Percentiles rank a stretch among this genome's conserved stretches.
Evolutionary conservation across 441 rosid genomes (phyloP).

Genomic region (Brassica hybrid): DNA sequence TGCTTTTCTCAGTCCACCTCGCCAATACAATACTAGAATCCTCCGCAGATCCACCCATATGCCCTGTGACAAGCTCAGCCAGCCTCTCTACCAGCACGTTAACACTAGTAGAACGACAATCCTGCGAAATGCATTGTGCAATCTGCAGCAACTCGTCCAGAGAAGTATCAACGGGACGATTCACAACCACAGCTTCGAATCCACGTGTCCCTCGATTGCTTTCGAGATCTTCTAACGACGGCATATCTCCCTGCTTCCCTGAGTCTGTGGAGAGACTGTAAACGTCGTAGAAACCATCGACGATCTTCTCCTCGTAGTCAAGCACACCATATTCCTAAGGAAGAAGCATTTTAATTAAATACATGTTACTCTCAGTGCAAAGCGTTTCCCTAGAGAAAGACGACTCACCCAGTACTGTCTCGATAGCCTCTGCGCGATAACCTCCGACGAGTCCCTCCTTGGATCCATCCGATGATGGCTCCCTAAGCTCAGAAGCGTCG

Average conservation of each 20-base stretch:
- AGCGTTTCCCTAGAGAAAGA: background rate
- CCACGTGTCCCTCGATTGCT: slow-evolving; percentile 5
- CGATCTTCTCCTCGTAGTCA: slow-evolving; percentile 4
- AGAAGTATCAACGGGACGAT: background rate
- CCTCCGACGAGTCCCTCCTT: slow-evolving; percentile 1
- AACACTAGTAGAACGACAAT: background rate
- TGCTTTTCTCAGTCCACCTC: slow-evolving; percentile 88
- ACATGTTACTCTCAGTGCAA: background rate
- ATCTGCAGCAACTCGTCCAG: background rate
- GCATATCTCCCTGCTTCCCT: background rate
- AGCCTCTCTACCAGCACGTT: background rate
- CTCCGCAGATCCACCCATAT: slow-evolving; percentile 96
- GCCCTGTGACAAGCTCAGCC: slow-evolving; percentile 86
- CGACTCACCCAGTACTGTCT: slow-evolving; percentile 1
- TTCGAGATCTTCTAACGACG: background rate
- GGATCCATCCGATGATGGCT: background rate
- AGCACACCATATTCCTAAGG: background rate
- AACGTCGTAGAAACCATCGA: background rate
- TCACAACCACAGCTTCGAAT: slow-evolving; percentile 9
- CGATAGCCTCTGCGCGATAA: background rate
- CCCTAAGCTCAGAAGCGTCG: slow-evolving; percentile 10
- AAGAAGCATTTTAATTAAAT: background rate
- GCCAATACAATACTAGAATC: slow-evolving; percentile 85
- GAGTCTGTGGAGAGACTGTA: background rate
- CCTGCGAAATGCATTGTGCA: background rate